Conservation (phyloP, 208 protist species). For the Crithidia bombi region DNA sequence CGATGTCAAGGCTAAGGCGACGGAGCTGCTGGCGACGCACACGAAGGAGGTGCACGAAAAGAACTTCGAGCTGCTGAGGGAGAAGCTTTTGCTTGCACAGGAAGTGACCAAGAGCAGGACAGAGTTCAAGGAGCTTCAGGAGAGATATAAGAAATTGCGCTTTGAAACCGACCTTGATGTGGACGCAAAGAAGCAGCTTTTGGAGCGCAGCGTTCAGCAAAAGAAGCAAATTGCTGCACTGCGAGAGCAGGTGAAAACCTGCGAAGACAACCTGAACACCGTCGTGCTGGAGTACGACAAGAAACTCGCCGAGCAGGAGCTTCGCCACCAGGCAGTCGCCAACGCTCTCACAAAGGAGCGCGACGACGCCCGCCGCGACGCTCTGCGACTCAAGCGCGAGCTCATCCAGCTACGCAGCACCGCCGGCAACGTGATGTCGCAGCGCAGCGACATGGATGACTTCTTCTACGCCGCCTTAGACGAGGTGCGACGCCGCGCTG, state of each 20-base stretch:
- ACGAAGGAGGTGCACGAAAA: constrained; percentile 69
- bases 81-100: constrained; percentile 66
- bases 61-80: constrained; percentile 74
- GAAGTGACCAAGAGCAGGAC: constrained; percentile 43
- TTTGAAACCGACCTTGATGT: constrained; percentile 51
- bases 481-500: constrained; percentile 67
- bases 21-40: constrained; percentile 60
- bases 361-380: constrained; percentile 59
- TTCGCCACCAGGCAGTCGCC: constrained; percentile 38
- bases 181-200: constrained; percentile 46
- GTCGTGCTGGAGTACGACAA: constrained; percentile 68
- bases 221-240: constrained; percentile 57
- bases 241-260: constrained; percentile 49
- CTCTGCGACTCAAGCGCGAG: constrained; percentile 53
- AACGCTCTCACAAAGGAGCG: constrained; percentile 49
- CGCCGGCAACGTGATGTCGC: constrained; percentile 57
- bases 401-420: constrained; percentile 62
- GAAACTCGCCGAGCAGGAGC: constrained; percentile 36
- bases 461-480: constrained; percentile 88
- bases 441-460: constrained; percentile 81
- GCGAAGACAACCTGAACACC: constrained; percentile 62
- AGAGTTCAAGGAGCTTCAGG: constrained; percentile 29
- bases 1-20: constrained; percentile 68
- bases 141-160: constrained; percentile 51
- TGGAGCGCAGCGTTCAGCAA: constrained; percentile 52